Base-by-base conservation (phyloP, 495 filamentous ascomycete genomes). In the Thermothielavioides terrestris region DNA sequence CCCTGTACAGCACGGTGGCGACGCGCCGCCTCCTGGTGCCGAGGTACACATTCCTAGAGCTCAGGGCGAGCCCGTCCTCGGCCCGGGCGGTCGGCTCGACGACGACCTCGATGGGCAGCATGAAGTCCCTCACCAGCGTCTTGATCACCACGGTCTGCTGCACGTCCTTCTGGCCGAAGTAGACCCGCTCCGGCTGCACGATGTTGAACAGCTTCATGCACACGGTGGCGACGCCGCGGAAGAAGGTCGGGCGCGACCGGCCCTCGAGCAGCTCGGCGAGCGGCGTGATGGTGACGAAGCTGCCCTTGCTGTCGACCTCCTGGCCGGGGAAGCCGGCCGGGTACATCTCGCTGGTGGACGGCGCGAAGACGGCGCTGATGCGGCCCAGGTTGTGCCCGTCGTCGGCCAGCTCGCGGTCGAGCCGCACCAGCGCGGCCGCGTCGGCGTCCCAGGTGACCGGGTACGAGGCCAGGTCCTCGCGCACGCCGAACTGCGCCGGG, bases 151-250 rank as follows among this genome's bases (percentile, higher is more conserved):
- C 86, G 0, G 88, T 94, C 69, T 99, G 92, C 68, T 99, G 92
- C 15, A 96, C 80, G 59, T 99, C 92, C 70, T 99, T 97, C 68
- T 97, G 94, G 1, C 92, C 92, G 67, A 99, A 96, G 63, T 95
- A 99, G 1, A 89, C 94, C 36, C 79, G 79, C 35, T 94, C 87
- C 2, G 92, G 88, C 55, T 81, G 76, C 32, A 89, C 83, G 41
- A 91, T 87, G 61, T 96, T 97, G 69, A 98, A 92, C 20, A 98
- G 70, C 74, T 98, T 98, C 83, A 89, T 91, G 68, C 89, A 95
- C 10, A 98, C 85, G 10, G 94, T 97, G 22, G 92, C 91, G 21
- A 98, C 92, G 5, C 92, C 92, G 20, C 94, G 73, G 65, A 98
- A 97, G 68, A 98, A 98, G 12, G 94, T 90, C 4, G 92, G 92